Base-by-base conservation (phyloP, 1,139 yeast species). In the Nakaseomyces nivariensis region DNA sequence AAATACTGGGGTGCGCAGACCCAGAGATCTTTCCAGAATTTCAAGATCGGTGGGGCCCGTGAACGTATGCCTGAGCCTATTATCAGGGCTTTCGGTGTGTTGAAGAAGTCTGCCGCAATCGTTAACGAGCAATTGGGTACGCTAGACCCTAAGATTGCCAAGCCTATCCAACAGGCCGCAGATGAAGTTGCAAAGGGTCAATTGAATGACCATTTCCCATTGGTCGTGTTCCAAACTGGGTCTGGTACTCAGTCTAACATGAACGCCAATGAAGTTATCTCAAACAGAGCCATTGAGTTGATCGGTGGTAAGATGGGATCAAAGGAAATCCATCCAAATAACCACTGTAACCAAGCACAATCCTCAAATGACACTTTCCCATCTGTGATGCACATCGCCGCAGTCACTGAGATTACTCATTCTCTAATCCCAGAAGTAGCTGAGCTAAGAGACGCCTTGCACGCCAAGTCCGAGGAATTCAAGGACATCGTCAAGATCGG, bases 371-470 rank as follows among this genome's bases (percentile, higher is more conserved):
- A 92, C 72, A 92, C 98, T 51, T 87, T 90, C 85, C 98, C 98
- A 59, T 90, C 98, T 36, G 98, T 92, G 52, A 92, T 92, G 98
- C 98, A 92, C 74, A 92, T 92, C 72, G 97, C 98, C 49, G 97
- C 97, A 32, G 96, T 90, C 54, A 78, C 85, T 48, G 96, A 92
- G 73, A 86, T 92, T 72, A 75, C 83, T 50, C 66, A 78, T 62
- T 74, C 76, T 48, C 77, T 94, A 68, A 62, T 92, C 50, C 98
- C 98, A 36, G 85, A 88, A 63, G 76, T 92, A 64, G 75, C 78
- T 53, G 76, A 74, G 49, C 81, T 92, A 64, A 85, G 86, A 70
- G 87, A 84, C 63, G 77, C 96, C 29, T 74, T 94, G 58, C 77
- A 78, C 52, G 76, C 70, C 56, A 92, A 92, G 74, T 68, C 90